A percentile compares a stretch with the other conserved stretches of the same genome.
Conservation (phyloP, 1,284 basidiomycete genomes). For the Athelia sp. region DNA sequence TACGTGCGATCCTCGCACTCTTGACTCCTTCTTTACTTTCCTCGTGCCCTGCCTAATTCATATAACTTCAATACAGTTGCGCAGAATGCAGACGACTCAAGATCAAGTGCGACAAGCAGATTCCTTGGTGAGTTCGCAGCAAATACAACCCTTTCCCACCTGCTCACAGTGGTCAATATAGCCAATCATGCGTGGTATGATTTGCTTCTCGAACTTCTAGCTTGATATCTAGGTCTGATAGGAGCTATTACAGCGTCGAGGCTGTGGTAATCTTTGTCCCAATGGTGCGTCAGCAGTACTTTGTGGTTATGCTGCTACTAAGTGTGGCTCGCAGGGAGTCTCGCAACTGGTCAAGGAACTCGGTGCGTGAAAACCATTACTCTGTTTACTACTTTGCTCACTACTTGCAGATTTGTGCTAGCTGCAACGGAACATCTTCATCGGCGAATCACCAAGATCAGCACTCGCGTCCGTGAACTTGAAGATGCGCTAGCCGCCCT, state of each 20-base stretch:
- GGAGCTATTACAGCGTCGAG: slow-evolving; percentile 38
- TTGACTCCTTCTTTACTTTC: background rate
- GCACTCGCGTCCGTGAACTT: slow-evolving; percentile 57
- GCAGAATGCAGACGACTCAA: slow-evolving; percentile 67
- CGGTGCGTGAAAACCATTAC: slow-evolving; percentile 30
- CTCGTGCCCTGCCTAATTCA: too few relatives aligned
- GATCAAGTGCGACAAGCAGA: slow-evolving; percentile 73
- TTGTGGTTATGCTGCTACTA: background rate
- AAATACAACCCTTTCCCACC: background rate
- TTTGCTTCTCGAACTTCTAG: background rate
- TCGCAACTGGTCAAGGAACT: slow-evolving; percentile 62
- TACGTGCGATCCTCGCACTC: background rate
- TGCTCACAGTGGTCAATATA: slow-evolving; percentile 4
- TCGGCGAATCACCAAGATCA: slow-evolving; percentile 54
- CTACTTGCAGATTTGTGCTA: slow-evolving; percentile 49
- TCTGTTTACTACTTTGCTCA: background rate
- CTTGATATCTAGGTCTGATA: slow-evolving; percentile 11
- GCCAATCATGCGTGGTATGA: slow-evolving; percentile 1
- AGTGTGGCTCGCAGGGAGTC: slow-evolving; percentile 35
- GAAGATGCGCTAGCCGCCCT: slow-evolving; percentile 58
- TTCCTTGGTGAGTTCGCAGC: slow-evolving; percentile 44
- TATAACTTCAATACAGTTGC: slow-evolving; percentile 44
- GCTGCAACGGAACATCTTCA: slow-evolving; percentile 73
- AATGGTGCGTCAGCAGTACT: slow-evolving; percentile 42
- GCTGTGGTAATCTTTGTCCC: slow-evolving; percentile 66